Evolutionary conservation across 1,139 yeast species (phyloP), one percentile per base, ranked within the genome.

Genomic region (Dujonia santamariae): DNA sequence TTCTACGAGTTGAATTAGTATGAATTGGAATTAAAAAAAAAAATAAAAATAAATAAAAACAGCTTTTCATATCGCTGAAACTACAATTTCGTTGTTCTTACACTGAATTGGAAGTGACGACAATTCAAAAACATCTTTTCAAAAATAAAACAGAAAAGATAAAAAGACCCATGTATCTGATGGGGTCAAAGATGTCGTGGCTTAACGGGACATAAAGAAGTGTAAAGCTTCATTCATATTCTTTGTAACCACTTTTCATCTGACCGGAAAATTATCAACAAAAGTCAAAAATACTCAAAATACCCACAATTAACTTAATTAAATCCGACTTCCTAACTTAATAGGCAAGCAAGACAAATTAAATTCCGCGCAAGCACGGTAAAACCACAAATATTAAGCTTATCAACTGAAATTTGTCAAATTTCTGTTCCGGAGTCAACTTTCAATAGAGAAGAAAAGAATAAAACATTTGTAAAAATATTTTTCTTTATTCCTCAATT

Each of bases 121-220:
- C n/a, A n/a, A n/a, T n/a, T n/a, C n/a, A n/a, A n/a, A n/a, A n/a
- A n/a, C n/a, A n/a, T n/a, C n/a, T n/a, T n/a, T n/a, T n/a, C n/a
- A n/a, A n/a, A n/a, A n/a, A n/a, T n/a, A n/a, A n/a, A n/a, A n/a
- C n/a, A n/a, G n/a, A n/a, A n/a, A n/a, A n/a, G n/a, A n/a, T n/a
- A n/a, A n/a, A n/a, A n/a, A n/a, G n/a, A n/a, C n/a, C n/a, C n/a
- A n/a, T n/a, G n/a, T n/a, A n/a, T n/a, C n/a, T n/a, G n/a, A n/a
- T n/a, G n/a, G n/a, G n/a, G n/a, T n/a, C n/a, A n/a, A n/a, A 39
- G 40, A 59, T 75, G 75, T 75, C 37, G 69, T 67, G 80, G 65
- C 61, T 59, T 69, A 69, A 75, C 80, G 80, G 80, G 80, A 75
- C 56, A 64, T 74, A 48, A 21, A 19, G 26, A 29, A 29, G 32